A percentile compares a stretch with the other conserved stretches of the same genome.
Evolutionary conservation across 768 basidiomycete species (phyloP).

Genomic region (Xerocomellus chrysenteron): DNA sequence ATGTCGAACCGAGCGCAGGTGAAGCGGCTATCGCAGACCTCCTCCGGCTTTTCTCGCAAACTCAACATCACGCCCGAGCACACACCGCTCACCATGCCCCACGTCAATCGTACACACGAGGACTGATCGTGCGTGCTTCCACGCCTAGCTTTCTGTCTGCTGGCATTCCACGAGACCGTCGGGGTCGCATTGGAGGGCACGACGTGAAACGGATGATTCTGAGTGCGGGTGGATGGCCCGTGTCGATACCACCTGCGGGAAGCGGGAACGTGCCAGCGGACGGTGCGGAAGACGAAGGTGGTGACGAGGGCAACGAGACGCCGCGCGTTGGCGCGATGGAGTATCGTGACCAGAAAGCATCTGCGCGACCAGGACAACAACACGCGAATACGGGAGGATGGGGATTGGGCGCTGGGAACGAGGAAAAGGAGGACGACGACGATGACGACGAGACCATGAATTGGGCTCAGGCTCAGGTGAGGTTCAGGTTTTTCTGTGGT

Average conservation of each 20-base stretch:
- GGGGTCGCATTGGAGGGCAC: constrained; percentile 64
- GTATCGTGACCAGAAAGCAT: constrained; percentile 7
- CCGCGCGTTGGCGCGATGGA: constrained; percentile 52
- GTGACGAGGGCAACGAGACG: constrained; percentile 57
- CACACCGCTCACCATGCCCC: constrained; percentile 28
- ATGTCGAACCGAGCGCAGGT: constrained; percentile 55
- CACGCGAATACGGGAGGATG: constrained; percentile 65
- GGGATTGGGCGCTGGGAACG: constrained; percentile 65
- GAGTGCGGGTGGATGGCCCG: constrained; percentile 26
- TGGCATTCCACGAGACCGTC: constrained; percentile 71
- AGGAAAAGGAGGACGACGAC: constrained; percentile 61
- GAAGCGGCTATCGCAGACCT: constrained; percentile 71
- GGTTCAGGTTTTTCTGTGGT: neutral
- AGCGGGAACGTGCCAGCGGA: constrained; percentile 9
- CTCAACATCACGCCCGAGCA: constrained; percentile 39
- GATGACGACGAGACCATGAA: constrained; percentile 64
- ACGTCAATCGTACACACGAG: constrained; percentile 26
- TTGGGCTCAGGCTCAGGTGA: constrained; percentile 71
- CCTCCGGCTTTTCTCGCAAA: constrained; percentile 58
- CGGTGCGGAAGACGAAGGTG: constrained; percentile 35
- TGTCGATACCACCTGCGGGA: constrained; percentile 8
- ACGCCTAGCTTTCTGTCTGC: constrained; percentile 71
- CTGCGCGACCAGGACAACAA: constrained; percentile 37
- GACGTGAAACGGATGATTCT: constrained; percentile 31
- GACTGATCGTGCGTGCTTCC: constrained; percentile 28